Evolutionary conservation across 176 grass and related monocot genomes (phyloP), one percentile per base, ranked within the genome.

Genomic region (Phoenix dactylifera): DNA sequence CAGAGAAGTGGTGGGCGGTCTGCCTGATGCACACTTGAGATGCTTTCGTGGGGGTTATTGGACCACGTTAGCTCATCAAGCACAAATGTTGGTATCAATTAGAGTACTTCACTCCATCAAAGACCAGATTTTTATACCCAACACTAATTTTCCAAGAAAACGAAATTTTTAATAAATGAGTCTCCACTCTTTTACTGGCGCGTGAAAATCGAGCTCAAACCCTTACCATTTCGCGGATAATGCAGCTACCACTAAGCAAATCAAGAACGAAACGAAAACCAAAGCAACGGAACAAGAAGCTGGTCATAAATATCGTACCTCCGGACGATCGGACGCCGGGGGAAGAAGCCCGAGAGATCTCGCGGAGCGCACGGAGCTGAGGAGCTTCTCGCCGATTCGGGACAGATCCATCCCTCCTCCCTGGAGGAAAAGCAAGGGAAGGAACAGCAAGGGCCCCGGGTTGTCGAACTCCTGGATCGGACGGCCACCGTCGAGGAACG

Each of bases 321-420:
- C 87, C 2, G 87, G 87, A 22, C 79, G 82, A 55, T 83, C 66
- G 51, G 82, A 55, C 9, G 74, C 62, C 3, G 67, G 65, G 1
- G 93, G 83, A 29, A 88, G 78, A 58, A 97, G 63, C 48, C 84
- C 87, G 22, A 97, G 82, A 15, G 87, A 92, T 76, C 93, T 83
- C 7, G 93, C 87, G 51, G 93, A 91, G 69, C 93, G 93, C 18
- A 97, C 81, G 50, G 87, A 97, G 82, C 84, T 97, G 78, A 97
- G 75, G 56, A 97, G 71, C 84, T 82, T 97, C 84, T 97, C 93
- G 59, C 93, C 84, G 58, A 97, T 87, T 71, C 88, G 75, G 20
- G 93, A 97, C 50, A 97, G 81, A 86, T 97, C 93, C 93, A 97
- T 97, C 68, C 93, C 87, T 28, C 93, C 84, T 26, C 87, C 81